These are phyloP conservation scores for Physcomitrium patens DNA, from an alignment of 225 moss, liverwort and hornwort species.

Conservation along the genomic window DNA sequence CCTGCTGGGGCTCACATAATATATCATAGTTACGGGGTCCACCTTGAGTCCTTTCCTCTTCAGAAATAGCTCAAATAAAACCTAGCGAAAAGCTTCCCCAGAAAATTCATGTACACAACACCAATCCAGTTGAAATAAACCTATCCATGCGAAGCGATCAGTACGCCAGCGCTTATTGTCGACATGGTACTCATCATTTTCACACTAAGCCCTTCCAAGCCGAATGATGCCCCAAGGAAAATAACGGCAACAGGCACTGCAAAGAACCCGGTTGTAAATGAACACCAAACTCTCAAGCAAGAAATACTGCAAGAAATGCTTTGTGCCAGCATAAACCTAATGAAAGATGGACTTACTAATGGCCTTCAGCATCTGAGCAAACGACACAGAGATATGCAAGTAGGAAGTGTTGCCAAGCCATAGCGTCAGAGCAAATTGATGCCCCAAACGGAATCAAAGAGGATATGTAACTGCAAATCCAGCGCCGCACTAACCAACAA, in stretches of 20 bases:
- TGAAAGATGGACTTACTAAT: conserved; percentile 50
- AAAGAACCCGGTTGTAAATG: conserved; percentile 24
- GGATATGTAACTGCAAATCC: conserved; percentile 51
- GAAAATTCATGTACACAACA: conserved; percentile 65
- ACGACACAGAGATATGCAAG: conserved; percentile 67
- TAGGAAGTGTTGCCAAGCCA: conserved; percentile 79
- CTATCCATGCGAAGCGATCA: conserved; percentile 66
- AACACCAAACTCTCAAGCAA: conserved; percentile 19
- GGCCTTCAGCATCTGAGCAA: conserved; percentile 74
- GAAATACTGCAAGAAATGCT: background rate
- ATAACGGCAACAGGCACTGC: conserved; percentile 75
- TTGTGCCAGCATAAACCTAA: conserved; percentile 14
- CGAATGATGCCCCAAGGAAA: conserved; percentile 58
- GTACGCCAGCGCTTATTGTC: conserved; percentile 62
- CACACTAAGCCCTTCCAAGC: conserved; percentile 58
- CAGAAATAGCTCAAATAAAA: conserved; percentile 62
- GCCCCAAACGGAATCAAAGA: conserved; percentile 67
- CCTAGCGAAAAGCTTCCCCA: conserved; percentile 64
- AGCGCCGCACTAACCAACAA: background rate
- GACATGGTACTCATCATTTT: conserved; percentile 67
- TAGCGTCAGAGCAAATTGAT: conserved; percentile 63
- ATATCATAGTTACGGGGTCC: conserved; percentile 72
- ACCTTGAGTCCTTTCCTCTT: conserved; percentile 68
- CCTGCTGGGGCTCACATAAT: conserved; percentile 78
- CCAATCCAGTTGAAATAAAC: conserved; percentile 74